Base-by-base conservation (phyloP, 768 basidiomycete species). In the Paxillus rubicundulus region DNA sequence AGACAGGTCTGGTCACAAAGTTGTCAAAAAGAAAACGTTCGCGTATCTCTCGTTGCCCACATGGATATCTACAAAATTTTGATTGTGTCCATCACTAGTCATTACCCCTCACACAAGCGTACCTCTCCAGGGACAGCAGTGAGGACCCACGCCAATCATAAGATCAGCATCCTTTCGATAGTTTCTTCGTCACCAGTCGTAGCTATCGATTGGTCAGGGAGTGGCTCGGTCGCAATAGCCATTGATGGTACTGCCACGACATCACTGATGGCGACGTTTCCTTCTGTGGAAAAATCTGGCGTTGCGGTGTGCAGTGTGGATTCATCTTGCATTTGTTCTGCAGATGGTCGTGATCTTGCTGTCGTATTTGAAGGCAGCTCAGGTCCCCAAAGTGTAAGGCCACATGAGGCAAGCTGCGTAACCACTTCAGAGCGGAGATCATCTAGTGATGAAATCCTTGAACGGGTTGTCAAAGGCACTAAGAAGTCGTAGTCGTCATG, bases 401-500 rank as follows among this genome's bases (percentile, higher is more conserved):
- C 84, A 6, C 72, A 64, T 41, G 72, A 68, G 24, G 76, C 69
- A 63, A 79, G 65, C 47, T 73, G 63, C 38, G 84, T 80, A 27
- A 83, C 71, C 51, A 72, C 61, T 2, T 50, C 69, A 28, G 83
- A 82, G 52, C 75, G 65, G 12, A 87, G 68, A 62, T 82, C 75
- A 20, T 72, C 73, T 52, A 81, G 60, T 33, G 68, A 69, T 24
- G 69, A 64, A 18, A 74, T 59, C 57, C 72, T 73, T 28, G 72
- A 75, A 38, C 72, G 66, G 6, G 70, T 70, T 24, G 80, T 72
- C 45, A 73, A 68, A 39, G 70, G 67, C 33, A 61, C 66, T 50
- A 84, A 55, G 61, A 80, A 82, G 55, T 82, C 82, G 56, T 83
- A 85, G 49, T 79, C 75, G 48, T 78, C 74, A 4, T 57, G 64